Evolutionary conservation across 202 grass and related monocot genomes (phyloP), one percentile per base, ranked within the genome.

Genomic region (Panicum virgatum): DNA sequence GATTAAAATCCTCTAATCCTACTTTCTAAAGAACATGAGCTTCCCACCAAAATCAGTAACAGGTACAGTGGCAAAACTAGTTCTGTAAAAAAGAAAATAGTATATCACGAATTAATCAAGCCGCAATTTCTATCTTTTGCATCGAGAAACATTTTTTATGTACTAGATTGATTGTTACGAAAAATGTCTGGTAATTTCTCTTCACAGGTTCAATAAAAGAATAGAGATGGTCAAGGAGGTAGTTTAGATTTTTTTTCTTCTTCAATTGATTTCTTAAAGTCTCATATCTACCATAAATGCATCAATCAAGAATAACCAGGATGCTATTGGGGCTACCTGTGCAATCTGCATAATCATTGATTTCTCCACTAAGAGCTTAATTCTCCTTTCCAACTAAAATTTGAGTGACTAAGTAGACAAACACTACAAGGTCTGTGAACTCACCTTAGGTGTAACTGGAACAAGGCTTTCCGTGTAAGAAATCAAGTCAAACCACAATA

Each of bases 391-490:
- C 3, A 20, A 69, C 18, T 62, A 65, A 66, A 27, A 19, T 20
- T 48, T 26, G 12, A 36, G 26, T 57, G 46, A 34, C 5, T n/a
- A n/a, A n/a, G n/a, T n/a, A n/a, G n/a, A n/a, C n/a, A n/a, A n/a
- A n/a, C n/a, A n/a, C n/a, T n/a, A n/a, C n/a, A n/a, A n/a, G 32
- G 25, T 5, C 11, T 0, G 22, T 69, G 42, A 45, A 13, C n/a
- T 45, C 22, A n/a, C 63, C 62, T 43, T 67, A 5, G 22, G 5
- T 40, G 44, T 40, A n/a, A 82, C 26, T 64, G 80, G 57, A 51
- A 82, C 32, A 20, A 82, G 57, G 58, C 80, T 82, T 64, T 82
- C 68, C 0, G 27, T 52, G 57, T 82, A 73, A 7, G 57, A 63
- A 40, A 39, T 6, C 7, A 52, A 0, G 30, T 73, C 57, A 37